Base-by-base conservation (phyloP, 2,329 filamentous ascomycete genomes). In the Ascocoryne sarcoides region DNA sequence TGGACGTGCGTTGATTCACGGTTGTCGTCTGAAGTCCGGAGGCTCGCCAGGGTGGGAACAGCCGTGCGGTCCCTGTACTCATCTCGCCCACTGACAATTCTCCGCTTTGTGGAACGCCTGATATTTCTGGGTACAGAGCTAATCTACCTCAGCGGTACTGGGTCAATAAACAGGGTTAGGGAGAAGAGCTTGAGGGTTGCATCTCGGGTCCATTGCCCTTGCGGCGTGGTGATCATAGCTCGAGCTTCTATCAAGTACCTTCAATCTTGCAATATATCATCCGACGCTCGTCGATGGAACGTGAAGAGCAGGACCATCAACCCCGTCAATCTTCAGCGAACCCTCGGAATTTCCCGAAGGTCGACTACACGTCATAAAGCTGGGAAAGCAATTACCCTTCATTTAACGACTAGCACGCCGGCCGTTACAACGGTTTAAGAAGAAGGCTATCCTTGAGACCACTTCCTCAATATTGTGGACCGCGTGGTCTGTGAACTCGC, bases 201-300 rank as follows among this genome's bases (percentile, higher is more conserved):
- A 51, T 51, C 49, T 54, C 50, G 54, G 54, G 47, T 55, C 49
- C 40, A 51, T 38, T 51, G 47, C 46, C 53, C 53, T 53, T 51
- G 52, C 46, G 18, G 7, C 29, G 37, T 32, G 47, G 47, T 49
- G 51, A 55, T 54, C 51, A 51, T 52, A 53, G 45, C 42, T 40
- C 51, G 42, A 46, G 49, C 51, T 51, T 52, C 49, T 50, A 46
- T 45, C 49, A 46, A 44, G 35, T 41, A 44, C 52, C 48, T 51
- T 48, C 46, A 53, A 53, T 54, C 49, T 57, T 58, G 46, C 40
- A 43, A 39, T 50, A 52, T 50, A 57, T 55, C 52, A 53, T 41
- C 55, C 54, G 53, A 47, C 46, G 45, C 40, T 49, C 50, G 51
- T 52, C 53, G 52, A 55, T 53, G 51, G 49, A 56, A 54, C 50